Evolutionary conservation across 2,329 filamentous ascomycete genomes (phyloP).

Genomic region (Penicillium brevicompactum): DNA sequence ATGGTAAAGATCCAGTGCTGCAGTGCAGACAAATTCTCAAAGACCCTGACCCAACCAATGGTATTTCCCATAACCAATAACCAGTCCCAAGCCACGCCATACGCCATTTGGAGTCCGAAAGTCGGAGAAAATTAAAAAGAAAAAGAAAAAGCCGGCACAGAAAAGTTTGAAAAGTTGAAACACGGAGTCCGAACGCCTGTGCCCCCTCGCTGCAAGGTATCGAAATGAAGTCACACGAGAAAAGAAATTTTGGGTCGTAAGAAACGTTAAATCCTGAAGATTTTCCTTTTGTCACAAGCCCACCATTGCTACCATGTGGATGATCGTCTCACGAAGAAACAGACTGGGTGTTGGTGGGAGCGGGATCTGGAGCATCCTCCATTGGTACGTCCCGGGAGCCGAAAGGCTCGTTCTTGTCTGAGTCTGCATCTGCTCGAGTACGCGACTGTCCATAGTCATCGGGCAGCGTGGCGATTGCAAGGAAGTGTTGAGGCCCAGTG

Average conservation of each 20-base stretch:
- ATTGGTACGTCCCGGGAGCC: conserved; percentile 31
- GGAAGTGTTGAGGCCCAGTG: conserved; percentile 1
- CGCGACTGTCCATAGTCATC: conserved; percentile 2
- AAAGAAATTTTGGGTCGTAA: conserved; percentile 28
- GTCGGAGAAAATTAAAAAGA: not conserved
- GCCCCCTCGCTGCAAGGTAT: conserved; percentile 12
- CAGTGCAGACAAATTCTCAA: conserved; percentile 13
- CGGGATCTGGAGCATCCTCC: conserved; percentile 34
- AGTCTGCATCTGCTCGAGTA: not conserved
- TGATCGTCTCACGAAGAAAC: conserved; percentile 25
- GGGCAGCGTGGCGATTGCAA: conserved; percentile 2
- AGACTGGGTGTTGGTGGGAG: conserved; percentile 27
- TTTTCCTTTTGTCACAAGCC: conserved; percentile 15
- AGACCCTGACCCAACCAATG: conserved; percentile 13
- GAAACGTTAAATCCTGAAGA: conserved; percentile 22
- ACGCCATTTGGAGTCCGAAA: conserved; percentile 20
- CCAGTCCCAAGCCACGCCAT: conserved; percentile 21
- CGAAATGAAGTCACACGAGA: conserved; percentile 23
- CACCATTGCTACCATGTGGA: conserved; percentile 15
- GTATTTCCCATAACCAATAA: conserved; percentile 26
- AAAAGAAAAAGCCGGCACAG: conserved; percentile 10
- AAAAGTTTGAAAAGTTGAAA: conserved; percentile 14
- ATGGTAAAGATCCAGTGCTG: conserved; percentile 19
- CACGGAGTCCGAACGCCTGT: conserved; percentile 23
- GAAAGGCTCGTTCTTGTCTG: conserved; percentile 21